Evolutionary conservation across 192 early-diverging fungal genomes (phyloP).

Genomic region (Gigaspora rosea): DNA sequence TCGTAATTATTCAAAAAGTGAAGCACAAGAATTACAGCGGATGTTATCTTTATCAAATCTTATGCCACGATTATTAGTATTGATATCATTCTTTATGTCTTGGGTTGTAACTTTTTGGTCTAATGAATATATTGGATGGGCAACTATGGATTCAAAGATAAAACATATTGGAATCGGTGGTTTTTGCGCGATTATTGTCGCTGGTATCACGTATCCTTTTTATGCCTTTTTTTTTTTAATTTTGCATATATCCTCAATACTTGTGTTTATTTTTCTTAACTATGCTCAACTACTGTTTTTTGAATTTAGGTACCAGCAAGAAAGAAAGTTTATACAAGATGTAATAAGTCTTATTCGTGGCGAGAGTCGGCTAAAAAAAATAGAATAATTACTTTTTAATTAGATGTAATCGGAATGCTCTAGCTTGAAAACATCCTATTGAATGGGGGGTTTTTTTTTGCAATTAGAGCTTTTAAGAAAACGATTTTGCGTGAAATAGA

Average conservation of each 20-base stretch:
- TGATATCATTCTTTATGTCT: slow-evolving; percentile 47
- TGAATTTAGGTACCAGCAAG: slow-evolving; percentile 16
- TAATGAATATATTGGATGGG: slow-evolving; percentile 60
- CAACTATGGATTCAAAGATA: slow-evolving; percentile 46
- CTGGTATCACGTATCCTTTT: slow-evolving; percentile 44
- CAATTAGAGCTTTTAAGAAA: no score
- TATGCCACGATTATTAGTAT: slow-evolving; percentile 46
- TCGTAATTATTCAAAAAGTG: slow-evolving; percentile 3
- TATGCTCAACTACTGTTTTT: neutral
- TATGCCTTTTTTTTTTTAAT: neutral
- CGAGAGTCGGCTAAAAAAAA: neutral
- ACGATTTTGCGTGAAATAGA: no score
- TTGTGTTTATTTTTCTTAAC: neutral
- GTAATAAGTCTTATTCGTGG: slow-evolving; percentile 12
- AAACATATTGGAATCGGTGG: slow-evolving; percentile 61
- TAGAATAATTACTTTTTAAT: neutral
- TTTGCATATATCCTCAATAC: neutral
- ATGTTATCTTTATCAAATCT: slow-evolving; percentile 40
- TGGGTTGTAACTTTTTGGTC: slow-evolving; percentile 58
- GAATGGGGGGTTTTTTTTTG: no score
- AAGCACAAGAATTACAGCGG: neutral
- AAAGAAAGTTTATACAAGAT: slow-evolving; percentile 11
- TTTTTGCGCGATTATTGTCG: slow-evolving; percentile 40
- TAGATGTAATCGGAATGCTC: neutral
- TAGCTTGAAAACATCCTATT: no score